A percentile compares a stretch with the other conserved stretches of the same genome.
Evolutionary conservation across 202 grass and related monocot genomes (phyloP).

Genomic region (Schoenoplectus tabernaemontani): DNA sequence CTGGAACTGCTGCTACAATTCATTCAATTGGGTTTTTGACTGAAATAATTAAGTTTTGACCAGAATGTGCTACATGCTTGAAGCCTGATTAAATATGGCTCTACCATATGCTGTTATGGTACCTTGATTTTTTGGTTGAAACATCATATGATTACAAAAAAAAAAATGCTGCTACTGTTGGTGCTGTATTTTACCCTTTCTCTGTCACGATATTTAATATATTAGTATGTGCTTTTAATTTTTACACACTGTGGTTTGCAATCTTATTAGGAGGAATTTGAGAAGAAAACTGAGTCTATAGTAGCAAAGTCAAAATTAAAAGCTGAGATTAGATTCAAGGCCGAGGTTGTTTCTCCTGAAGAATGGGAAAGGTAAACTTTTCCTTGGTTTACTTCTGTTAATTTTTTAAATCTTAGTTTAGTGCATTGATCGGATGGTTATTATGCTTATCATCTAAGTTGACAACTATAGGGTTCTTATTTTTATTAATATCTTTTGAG

Average conservation of each 20-base stretch:
- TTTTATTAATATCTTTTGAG: neutral
- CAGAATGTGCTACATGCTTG: neutral
- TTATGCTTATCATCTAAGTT: slow-evolving; percentile 9
- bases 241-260: slow-evolving; percentile 19
- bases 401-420: slow-evolving; percentile 6
- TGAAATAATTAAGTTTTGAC: neutral
- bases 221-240: neutral
- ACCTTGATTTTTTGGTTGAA: neutral
- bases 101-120: neutral
- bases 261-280: slow-evolving; percentile 73
- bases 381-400: slow-evolving; percentile 5
- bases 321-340: slow-evolving; percentile 84
- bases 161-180: neutral
- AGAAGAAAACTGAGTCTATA: slow-evolving; percentile 69
- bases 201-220: neutral
- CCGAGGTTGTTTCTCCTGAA: slow-evolving; percentile 79
- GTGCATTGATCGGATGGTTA: slow-evolving; percentile 1
- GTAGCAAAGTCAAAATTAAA: slow-evolving; percentile 62
- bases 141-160: neutral
- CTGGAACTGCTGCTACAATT: neutral
- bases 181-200: neutral
- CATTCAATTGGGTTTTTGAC: neutral
- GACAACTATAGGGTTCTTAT: slow-evolving; percentile 8
- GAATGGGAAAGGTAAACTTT: slow-evolving; percentile 91
- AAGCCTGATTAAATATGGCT: neutral